Evolutionary conservation across 352 stramenopile genomes (phyloP).

Genomic region (Sclerospora graminicola): DNA sequence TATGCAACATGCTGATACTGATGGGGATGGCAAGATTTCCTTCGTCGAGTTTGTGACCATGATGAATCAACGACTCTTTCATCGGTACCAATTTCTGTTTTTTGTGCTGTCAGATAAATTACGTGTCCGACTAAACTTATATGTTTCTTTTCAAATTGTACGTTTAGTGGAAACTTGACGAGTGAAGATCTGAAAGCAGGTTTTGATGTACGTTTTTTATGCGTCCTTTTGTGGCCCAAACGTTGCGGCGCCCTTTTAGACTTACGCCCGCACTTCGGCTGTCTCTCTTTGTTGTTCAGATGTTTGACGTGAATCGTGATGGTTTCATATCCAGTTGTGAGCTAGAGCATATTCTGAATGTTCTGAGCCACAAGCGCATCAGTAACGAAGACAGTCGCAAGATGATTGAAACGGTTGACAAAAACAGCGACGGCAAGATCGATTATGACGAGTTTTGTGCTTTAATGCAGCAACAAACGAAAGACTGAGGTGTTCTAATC

Average conservation of each 20-base stretch:
- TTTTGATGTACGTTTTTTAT: conserved; percentile 31
- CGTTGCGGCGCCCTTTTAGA: background rate
- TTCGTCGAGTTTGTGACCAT: conserved; percentile 71
- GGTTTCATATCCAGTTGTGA: conserved; percentile 62
- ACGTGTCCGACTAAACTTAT: background rate
- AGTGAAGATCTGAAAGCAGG: conserved; percentile 44
- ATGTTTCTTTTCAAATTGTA: background rate
- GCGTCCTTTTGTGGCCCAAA: background rate
- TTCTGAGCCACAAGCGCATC: conserved; percentile 46
- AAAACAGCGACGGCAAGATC: conserved; percentile 78
- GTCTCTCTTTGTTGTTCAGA: conserved; percentile 15
- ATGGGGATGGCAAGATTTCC: conserved; percentile 66
- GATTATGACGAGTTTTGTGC: conserved; percentile 80
- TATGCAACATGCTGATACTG: conserved; percentile 53
- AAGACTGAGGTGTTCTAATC: conserved; percentile 1
- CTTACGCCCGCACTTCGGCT: background rate
- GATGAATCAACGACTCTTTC: conserved; percentile 66
- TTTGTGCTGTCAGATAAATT: background rate
- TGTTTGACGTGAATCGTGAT: conserved; percentile 61
- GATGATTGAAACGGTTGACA: conserved; percentile 67
- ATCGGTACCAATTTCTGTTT: conserved; percentile 18
- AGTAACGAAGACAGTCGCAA: conserved; percentile 33
- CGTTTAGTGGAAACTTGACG: conserved; percentile 38
- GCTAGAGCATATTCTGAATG: conserved; percentile 46
- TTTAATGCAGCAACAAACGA: conserved; percentile 34